Percentiles rank a stretch among this genome's conserved stretches.
phyloP scores from a whole-genome alignment of 1,284 basidiomycete genomes.

The Pseudozyma tsukubaensis region DNA sequence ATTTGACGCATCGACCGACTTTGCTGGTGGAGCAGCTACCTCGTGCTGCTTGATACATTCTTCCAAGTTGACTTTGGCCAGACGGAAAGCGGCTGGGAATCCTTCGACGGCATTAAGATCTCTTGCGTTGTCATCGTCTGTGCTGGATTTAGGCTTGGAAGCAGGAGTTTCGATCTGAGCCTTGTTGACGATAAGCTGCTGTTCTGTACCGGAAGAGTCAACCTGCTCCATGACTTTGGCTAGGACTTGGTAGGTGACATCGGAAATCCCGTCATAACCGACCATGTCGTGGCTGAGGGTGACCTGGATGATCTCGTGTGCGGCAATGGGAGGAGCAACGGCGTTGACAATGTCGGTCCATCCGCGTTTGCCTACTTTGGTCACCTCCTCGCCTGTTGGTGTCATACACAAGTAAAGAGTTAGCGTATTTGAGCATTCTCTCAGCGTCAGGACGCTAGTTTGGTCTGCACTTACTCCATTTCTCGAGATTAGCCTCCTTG shows the following conservation, averaged over 20 bases:
- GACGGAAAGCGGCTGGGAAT: slow-evolving; percentile 82
- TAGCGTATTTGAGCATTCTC: no score
- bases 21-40: slow-evolving; percentile 57
- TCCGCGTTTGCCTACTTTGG: slow-evolving; percentile 57
- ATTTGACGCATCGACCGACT: slow-evolving; percentile 13
- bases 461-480: slow-evolving; percentile 31
- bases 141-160: slow-evolving; percentile 33
- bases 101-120: slow-evolving; percentile 86
- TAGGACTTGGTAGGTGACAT: slow-evolving; percentile 80
- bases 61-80: slow-evolving; percentile 78
- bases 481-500: slow-evolving; percentile 57
- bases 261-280: slow-evolving; percentile 93
- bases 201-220: slow-evolving; percentile 44
- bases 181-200: slow-evolving; percentile 64
- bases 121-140: slow-evolving; percentile 67
- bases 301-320: slow-evolving; percentile 96
- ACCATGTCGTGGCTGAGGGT: slow-evolving; percentile 91
- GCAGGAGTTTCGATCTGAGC: slow-evolving; percentile 39
- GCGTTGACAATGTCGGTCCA: slow-evolving; percentile 85
- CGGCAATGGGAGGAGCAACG: slow-evolving; percentile 96
- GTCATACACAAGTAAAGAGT: neutral
- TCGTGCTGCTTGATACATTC: slow-evolving; percentile 82
- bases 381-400: slow-evolving; percentile 57
- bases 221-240: slow-evolving; percentile 65
- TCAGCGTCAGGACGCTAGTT: neutral